phyloP scores from a whole-genome alignment of 2,329 filamentous ascomycete species.

The Beauveria medogensis region DNA sequence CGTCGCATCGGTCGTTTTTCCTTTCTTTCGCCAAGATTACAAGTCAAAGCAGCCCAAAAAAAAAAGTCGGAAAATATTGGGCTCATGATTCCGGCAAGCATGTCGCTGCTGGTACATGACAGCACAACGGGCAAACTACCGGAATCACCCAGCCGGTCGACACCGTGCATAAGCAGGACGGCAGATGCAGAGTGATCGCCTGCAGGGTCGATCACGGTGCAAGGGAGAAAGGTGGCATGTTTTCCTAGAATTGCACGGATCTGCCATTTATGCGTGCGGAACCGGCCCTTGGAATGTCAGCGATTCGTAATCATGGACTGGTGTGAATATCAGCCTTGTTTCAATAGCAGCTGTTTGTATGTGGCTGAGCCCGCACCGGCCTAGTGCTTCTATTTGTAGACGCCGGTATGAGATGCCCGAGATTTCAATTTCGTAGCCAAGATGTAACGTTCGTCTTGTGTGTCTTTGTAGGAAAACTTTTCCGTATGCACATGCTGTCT shows the following conservation, averaged over 20 bases:
- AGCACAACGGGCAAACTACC: not conserved
- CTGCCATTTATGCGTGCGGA: not conserved
- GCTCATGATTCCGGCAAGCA: not conserved
- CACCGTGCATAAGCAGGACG: not conserved
- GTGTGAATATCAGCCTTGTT: constrained; percentile 1
- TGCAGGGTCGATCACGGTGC: not conserved
- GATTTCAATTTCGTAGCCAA: no score
- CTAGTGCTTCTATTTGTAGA: not conserved
- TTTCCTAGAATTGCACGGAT: not conserved
- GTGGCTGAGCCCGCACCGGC: not conserved
- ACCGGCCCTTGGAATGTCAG: not conserved
- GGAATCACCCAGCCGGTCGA: not conserved
- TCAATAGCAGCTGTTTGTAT: not conserved
- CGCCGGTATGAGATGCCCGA: not conserved
- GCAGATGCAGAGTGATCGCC: constrained; percentile 1
- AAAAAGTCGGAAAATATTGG: not conserved
- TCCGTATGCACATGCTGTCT: not conserved
- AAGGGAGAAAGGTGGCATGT: not conserved
- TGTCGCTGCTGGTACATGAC: not conserved
- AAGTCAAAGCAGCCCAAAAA: not conserved
- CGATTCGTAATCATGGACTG: not conserved
- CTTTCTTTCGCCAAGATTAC: not conserved
- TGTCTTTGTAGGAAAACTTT: not conserved
- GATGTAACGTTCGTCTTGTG: no score
- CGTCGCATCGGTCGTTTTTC: not conserved